Percentiles rank a stretch among this genome's conserved stretches.
Evolutionary conservation across 192 early-diverging fungal genomes (phyloP).

Genomic region (Coemansia sp.): DNA sequence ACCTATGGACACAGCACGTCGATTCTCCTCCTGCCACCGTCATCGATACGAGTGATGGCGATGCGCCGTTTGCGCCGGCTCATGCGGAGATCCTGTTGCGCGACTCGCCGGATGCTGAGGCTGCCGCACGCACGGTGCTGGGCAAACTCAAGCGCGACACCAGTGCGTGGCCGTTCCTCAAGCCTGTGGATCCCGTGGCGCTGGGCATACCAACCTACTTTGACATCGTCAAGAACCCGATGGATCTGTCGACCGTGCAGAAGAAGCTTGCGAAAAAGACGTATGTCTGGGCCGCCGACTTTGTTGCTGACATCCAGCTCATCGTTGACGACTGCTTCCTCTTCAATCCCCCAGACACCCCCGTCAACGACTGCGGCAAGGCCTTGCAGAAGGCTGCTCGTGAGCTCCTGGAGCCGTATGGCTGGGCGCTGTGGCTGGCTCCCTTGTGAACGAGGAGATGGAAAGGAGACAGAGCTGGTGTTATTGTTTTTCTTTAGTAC

Average conservation of each 20-base stretch:
- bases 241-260: slow-evolving; percentile 71
- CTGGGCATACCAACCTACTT: slow-evolving; percentile 65
- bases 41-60: slow-evolving; percentile 5
- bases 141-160: slow-evolving; percentile 34
- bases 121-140: slow-evolving; percentile 22
- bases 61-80: background rate
- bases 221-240: slow-evolving; percentile 68
- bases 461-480: background rate
- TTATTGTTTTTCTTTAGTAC: background rate
- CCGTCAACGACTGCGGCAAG: slow-evolving; percentile 59
- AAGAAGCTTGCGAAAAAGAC: slow-evolving; percentile 56
- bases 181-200: slow-evolving; percentile 66
- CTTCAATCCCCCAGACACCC: slow-evolving; percentile 60
- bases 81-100: too few species aligned
- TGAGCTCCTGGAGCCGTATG: slow-evolving; percentile 22
- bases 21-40: background rate
- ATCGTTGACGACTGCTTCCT: slow-evolving; percentile 72
- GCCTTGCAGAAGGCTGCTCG: slow-evolving; percentile 38
- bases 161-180: slow-evolving; percentile 47
- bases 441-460: background rate
- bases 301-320: slow-evolving; percentile 62
- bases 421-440: slow-evolving; percentile 41
- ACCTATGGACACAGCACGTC: slow-evolving; percentile 30
- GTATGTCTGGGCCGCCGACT: slow-evolving; percentile 59
- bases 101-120: background rate